Conservation (phyloP, 257 asterid genomes). For the Plantago major region DNA sequence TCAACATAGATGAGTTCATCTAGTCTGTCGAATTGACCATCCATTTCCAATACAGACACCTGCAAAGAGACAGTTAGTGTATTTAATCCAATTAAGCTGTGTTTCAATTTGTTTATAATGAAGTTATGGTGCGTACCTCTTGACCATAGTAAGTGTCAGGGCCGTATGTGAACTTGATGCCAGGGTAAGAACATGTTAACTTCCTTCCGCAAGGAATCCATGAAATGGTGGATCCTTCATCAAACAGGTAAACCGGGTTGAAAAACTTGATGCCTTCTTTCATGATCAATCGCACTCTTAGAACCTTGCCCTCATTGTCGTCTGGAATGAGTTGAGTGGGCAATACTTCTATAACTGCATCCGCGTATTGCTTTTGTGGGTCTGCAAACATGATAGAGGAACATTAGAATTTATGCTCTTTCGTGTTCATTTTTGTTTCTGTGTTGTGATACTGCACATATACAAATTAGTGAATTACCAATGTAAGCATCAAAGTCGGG, state of each 20-base stretch:
- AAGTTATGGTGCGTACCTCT: conserved; percentile 50
- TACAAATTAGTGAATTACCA: conserved; percentile 34
- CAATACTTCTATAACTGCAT: conserved; percentile 84
- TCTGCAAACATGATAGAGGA: conserved; percentile 36
- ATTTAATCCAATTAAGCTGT: not conserved
- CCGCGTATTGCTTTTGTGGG: conserved; percentile 93
- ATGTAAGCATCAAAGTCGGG: conserved; percentile 95
- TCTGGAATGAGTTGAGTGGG: conserved; percentile 93
- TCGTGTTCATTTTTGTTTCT: not conserved
- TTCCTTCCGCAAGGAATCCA: conserved; percentile 99
- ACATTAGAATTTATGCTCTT: not conserved
- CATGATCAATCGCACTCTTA: conserved; percentile 87
- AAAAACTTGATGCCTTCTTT: conserved; percentile 85
- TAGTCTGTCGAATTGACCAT: conserved; percentile 92
- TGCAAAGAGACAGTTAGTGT: conserved; percentile 18
- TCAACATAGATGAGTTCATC: conserved; percentile 92
- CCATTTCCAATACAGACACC: conserved; percentile 98
- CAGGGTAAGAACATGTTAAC: conserved; percentile 96
- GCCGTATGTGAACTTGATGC: conserved; percentile 85
- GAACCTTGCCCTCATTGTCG: conserved; percentile 84
- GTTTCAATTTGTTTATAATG: not conserved
- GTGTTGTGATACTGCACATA: not conserved
- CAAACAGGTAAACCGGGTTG: conserved; percentile 86
- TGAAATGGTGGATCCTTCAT: conserved; percentile 90
- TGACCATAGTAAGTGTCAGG: conserved; percentile 80